Evolutionary conservation across 1,139 yeast species (phyloP).

Genomic region (Candida neerlandica): DNA sequence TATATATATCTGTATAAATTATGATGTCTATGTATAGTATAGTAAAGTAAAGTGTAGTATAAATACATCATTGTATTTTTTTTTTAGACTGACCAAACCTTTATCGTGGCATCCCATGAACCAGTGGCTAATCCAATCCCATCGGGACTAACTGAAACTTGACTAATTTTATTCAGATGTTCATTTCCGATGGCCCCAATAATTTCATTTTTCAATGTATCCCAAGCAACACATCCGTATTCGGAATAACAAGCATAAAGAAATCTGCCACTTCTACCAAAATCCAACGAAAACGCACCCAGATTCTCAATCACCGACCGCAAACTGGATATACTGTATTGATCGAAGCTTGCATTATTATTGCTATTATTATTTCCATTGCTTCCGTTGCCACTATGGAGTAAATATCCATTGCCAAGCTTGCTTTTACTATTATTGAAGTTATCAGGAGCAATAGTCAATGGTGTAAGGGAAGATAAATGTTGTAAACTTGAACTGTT

Average conservation of each 20-base stretch:
- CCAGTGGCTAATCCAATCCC: conserved; percentile 75
- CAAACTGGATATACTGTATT: conserved; percentile 12
- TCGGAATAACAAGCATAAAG: conserved; percentile 79
- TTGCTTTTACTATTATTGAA: conserved; percentile 1
- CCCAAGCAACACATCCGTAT: conserved; percentile 79
- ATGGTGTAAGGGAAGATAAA: conserved; percentile 5
- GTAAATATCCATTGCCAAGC: not conserved
- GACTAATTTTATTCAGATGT: conserved; percentile 60
- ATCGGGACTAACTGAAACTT: conserved; percentile 69
- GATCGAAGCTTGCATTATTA: not conserved
- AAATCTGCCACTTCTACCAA: conserved; percentile 75
- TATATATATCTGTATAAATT: not conserved
- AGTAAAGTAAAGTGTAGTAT: not conserved
- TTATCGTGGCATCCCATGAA: conserved; percentile 70
- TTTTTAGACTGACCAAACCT: conserved; percentile 50
- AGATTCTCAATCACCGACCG: conserved; percentile 51
- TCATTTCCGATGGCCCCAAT: conserved; percentile 57
- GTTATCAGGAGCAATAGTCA: not conserved
- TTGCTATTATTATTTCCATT: conserved; percentile 4
- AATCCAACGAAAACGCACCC: conserved; percentile 72
- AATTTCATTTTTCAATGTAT: conserved; percentile 63
- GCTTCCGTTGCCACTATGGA: conserved; percentile 3
- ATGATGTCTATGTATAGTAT: not conserved
- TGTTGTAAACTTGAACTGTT: conserved; percentile 8
- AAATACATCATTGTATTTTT: not conserved